Base-by-base conservation (phyloP, 768 basidiomycete species). In the Clavaria fumosa region DNA sequence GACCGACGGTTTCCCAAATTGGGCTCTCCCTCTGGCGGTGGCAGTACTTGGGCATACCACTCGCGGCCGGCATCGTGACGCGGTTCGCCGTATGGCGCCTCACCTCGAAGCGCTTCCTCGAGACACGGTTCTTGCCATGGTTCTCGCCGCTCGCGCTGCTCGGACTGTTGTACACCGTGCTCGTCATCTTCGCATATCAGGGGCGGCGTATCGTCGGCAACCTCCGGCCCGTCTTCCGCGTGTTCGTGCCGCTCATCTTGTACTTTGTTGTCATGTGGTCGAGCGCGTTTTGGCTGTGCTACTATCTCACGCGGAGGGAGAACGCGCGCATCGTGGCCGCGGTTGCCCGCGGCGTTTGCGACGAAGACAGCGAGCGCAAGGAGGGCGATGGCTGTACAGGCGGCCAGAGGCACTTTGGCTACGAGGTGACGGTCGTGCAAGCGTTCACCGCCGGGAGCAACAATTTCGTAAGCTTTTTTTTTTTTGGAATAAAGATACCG, bases 201-300 rank as follows among this genome's bases (percentile, higher is more conserved):
- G 67, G 65, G 2, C 70, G 76, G 35, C 71, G 71, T 40, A 84
- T 88, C 44, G 54, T 85, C 7, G 63, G 75, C 42, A 75, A 85
- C 49, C 60, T 89, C 23, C 75, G 81, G 0, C 68, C 69, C 4
- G 81, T 84, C 2, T 86, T 88, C 56, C 70, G 84, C 12, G 72
- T 82, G 1, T 74, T 81, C 48, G 82, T 86, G 4, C 85, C 86
- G 2, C 67, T 84, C 61, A 59, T 82, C 17, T 59, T 81, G 23
- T 89, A 89, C 58, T 88, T 88, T 52, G 39, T 67, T 31, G 53
- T 85, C 54, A 79, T 86, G 72, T 88, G 81, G 78, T 60, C 62
- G 3, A 55, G 62, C 0, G 68, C 75, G 0, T 83, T 84, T 45
- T 54, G 53, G 21, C 45, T 70, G n/a, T 56, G 79, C 12, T 76